Base-by-base conservation (phyloP, 352 stramenopile species). In the Phytophthora citricola region DNA sequence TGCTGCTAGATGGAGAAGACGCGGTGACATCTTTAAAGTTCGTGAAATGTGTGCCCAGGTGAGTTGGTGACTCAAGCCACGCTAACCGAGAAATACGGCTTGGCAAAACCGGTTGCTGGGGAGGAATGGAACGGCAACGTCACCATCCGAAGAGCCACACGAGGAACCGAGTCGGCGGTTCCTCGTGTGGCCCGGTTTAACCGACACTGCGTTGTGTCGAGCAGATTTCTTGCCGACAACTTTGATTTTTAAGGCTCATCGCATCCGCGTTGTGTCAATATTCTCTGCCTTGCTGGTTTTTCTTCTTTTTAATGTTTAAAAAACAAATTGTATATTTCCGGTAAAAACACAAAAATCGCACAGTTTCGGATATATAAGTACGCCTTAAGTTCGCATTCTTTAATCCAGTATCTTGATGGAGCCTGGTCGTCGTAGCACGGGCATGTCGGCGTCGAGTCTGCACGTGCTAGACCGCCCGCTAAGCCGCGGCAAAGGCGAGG, bases 391-490 rank as follows among this genome's bases (percentile, higher is more conserved):
- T 34, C 44, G 24, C 24, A 40, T n/a, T 40, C 15, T 58, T 40
- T 14, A 38, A 48, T 41, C 12, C 10, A 15, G 39, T 0, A 58
- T 12, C 4, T 69, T 75, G 57, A 89, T 92, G 79, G 83, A 92
- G 36, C 34, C 58, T n/a, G 66, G 70, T 22, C 77, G 83, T 15
- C 80, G 79, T 15, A 84, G 71, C 47, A 82, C 75, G 17, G 79
- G 76, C 36, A 68, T 88, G 24, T 75, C 77, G 11, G 66, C 77
- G 36, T 82, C 84, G 56, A 87, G 70, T 59, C 75, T 91, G 48
- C 84, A 92, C 70, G 86, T 92, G 53, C 63, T 95, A 34, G 87
- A 95, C 69, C 85, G 87, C 5, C 83, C 87, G 5, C 67, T 95
- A 9, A 91, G 85, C 15, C 78, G 85, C 38, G 87, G 87, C 44